Base-by-base conservation (phyloP, 1,284 basidiomycete species). In the Sanguinoderma infundibulare region DNA sequence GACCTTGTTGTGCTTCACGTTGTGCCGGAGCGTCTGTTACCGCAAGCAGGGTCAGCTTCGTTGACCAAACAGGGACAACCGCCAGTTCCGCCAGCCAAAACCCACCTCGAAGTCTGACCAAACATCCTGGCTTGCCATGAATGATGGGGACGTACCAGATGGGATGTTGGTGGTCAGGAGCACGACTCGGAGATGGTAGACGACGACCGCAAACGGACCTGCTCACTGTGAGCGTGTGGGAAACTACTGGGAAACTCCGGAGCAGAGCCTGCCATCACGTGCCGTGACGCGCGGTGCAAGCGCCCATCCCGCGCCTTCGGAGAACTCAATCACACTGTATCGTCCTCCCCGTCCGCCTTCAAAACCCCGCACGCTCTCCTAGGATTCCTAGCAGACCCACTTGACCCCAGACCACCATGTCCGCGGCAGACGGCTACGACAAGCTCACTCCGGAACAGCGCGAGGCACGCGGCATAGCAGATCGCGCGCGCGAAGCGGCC, bases 361-460 rank as follows among this genome's bases (percentile, higher is more conserved):
- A 49, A 57, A 28, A 17, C 24, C 30, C 20, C 20, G n/a, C 5
- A n/a, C 20, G 17, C 15, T 38, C 26, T 42, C 20, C 53, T 30
- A 26, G 52, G 30, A 44, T 54, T 53, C 52, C 36, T 30, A 38
- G 20, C 22, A 53, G 20, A 9, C n/a, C 35, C 22, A 28, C 22
- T 53, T 26, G 17, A 52, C 24, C 26, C 24, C 30, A 7, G 2
- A 26, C 24, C 36, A 58, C 59, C 34, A 73, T 70, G 71, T 67
- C 70, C n/a, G 44, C 55, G 10, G 60, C 75, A 47, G 81, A 84
- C 69, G 83, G 90, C 71, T 88, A 95, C 79, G 94, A 96, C 69
- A 90, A 87, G 57, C 83, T 96, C 69, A 82, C 89, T 22, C 83
- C 87, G 50, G 92, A 93, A 71, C 87, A 98, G 75, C 84, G 89